Evolutionary conservation across 441 rosid genomes (phyloP), one percentile per base, ranked within the genome.

Genomic region (Jatropha multifida): DNA sequence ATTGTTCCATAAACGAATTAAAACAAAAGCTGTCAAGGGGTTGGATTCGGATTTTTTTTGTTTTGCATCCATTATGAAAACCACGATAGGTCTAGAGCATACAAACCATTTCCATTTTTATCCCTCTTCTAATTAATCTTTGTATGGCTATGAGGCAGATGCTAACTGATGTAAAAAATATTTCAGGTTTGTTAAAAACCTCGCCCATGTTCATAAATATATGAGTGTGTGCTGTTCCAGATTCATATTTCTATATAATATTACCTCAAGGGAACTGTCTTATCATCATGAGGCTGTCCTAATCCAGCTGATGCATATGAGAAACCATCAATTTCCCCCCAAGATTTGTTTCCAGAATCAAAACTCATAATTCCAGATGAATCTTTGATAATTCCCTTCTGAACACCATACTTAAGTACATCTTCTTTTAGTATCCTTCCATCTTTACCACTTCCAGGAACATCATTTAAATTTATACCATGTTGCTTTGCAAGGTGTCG

Each of bases 391-490:
- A 74, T 76, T 64, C 85, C 89, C 84, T 85, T 83, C 76, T 90
- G 88, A 64, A 77, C 68, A 77, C 88, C 80, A 69, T 81, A 86
- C 69, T 76, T 86, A 65, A 91, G 81, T 65, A 94, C 81, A 69
- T 94, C 97, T 80, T 92, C 98, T 84, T 89, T 94, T 73, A 88
- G 79, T 64, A 94, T 86, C 71, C 97, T 86, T 65, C 97, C 91
- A 80, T 86, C 94, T 75, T 79, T 83, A 55, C 97, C 97, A 78
- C 86, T 86, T 80, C 93, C 97, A 60, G 61, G 84, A 27, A 94
- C 83, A 70, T 83, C 87, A 76, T 86, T 77, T 68, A 92, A 81
- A 71, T 84, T 82, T 71, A 94, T 77, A 70, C 86, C 87, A 86
- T 90, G 84, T 48, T 87, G 82, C 81, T 89, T 91, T 42, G 97